Evolutionary conservation across 305 asterid species (phyloP), one percentile per base, ranked within the genome.

Genomic region (Nicotiana rustica): DNA sequence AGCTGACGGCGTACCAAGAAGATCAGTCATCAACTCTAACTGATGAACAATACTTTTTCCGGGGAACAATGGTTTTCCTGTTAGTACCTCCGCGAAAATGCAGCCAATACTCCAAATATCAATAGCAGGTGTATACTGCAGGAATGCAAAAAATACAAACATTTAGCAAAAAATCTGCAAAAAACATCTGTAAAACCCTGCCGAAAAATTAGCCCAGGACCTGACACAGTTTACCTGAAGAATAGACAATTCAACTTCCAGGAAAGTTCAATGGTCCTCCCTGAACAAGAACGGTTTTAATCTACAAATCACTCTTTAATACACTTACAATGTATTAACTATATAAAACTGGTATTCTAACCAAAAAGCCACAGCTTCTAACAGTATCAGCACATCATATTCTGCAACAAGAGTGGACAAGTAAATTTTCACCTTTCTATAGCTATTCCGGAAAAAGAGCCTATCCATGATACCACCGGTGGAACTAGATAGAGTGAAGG

Each of bases 181-280:
- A 55, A 78, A n/a, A 29, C 14, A 79, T 13, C 66, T 44, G 56
- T 68, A 85, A 82, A 87, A 75, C 73, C 90, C 85, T 80, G 86
- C 86, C 86, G 83, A 73, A 87, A 77, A 85, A 84, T 80, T 41
- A 78, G 86, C 73, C 81, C 90, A 89, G 65, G 82, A 89, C 91
- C 90, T 62, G 88, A 91, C 94, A 89, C 91, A 82, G 88, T 95
- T 41, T 92, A 92, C 97, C 98, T 85, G 92, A 84, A 86, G 91
- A 90, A 92, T 85, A 91, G 93, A 89, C 83, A 86, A 88, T 91
- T 93, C 98, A 95, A 94, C 98, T 90, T 90, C 96, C 97, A 88
- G 89, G 97, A 92, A 88, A 92, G 96, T 88, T 92, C 97, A 92
- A 85, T 88, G 88, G 88, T 92, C 96, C 95, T 91, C 92, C 98